Conservation (phyloP, 2,329 filamentous ascomycete species). For the Neodidymelliopsis sp. region DNA sequence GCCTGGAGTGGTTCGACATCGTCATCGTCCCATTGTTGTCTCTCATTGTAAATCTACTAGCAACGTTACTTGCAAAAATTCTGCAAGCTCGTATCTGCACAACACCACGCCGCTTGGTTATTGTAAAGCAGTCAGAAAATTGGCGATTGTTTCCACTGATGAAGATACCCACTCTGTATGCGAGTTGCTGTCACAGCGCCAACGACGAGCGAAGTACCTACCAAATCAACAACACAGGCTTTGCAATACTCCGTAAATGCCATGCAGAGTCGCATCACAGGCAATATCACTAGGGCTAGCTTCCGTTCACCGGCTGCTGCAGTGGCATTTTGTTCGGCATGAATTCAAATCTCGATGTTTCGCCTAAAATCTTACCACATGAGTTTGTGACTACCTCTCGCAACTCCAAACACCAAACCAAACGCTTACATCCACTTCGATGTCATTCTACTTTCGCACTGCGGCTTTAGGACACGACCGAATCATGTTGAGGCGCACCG, state of each 20-base stretch:
- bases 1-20: neutral
- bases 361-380: neutral
- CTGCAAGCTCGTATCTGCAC: neutral
- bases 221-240: neutral
- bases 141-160: too few relatives aligned
- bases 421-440: neutral
- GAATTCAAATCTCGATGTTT: neutral
- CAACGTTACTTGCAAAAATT: neutral
- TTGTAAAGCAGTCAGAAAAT: too few relatives aligned
- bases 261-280: neutral
- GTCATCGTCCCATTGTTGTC: slow-evolving; percentile 8
- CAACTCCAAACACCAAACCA: neutral
- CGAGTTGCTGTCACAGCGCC: too few relatives aligned
- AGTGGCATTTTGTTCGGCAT: neutral
- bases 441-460: neutral
- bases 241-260: neutral
- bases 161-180: too few relatives aligned
- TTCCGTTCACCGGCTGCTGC: neutral
- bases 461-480: neutral
- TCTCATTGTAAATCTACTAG: neutral
- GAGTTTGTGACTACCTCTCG: neutral
- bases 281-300: neutral
- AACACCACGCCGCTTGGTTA: too few relatives aligned
- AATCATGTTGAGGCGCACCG: neutral
- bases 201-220: neutral